phyloP scores from a whole-genome alignment of 805 yeast genomes.

The Grigorovia humatica region DNA sequence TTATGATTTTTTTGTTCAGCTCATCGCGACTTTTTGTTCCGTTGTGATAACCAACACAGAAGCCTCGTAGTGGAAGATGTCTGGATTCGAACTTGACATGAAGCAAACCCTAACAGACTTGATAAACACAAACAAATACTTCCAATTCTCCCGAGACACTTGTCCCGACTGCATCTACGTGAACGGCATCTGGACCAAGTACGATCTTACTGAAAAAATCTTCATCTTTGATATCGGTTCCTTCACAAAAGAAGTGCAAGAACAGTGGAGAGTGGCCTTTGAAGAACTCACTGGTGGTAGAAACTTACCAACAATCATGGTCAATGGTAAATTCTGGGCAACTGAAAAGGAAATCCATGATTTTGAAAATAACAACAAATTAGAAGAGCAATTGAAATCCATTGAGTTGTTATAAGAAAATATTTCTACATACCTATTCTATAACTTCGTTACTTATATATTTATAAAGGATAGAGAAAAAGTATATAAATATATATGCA shows the following conservation, averaged over 20 bases:
- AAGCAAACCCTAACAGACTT: slow-evolving; percentile 25
- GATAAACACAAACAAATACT: slow-evolving; percentile 36
- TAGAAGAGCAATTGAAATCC: slow-evolving; percentile 19
- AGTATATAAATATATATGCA: too few relatives aligned
- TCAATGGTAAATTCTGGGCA: slow-evolving; percentile 26
- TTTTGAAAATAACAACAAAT: slow-evolving; percentile 18
- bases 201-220: slow-evolving; percentile 40
- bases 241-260: slow-evolving; percentile 18
- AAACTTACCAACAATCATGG: slow-evolving; percentile 27
- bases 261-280: slow-evolving; percentile 26
- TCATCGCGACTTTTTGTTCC: too few relatives aligned
- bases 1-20: too few relatives aligned
- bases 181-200: slow-evolving; percentile 42
- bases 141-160: slow-evolving; percentile 63
- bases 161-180: slow-evolving; percentile 72
- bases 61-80: background rate
- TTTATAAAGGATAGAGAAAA: background rate
- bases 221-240: slow-evolving; percentile 40
- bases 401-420: slow-evolving; percentile 16
- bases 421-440: background rate
- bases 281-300: slow-evolving; percentile 24
- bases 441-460: background rate
- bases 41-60: background rate
- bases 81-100: background rate
- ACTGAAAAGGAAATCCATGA: slow-evolving; percentile 26